These are phyloP conservation scores for Asterochloris sp. DNA, from an alignment of 139 green algal genomes.

Conservation along the genomic window DNA sequence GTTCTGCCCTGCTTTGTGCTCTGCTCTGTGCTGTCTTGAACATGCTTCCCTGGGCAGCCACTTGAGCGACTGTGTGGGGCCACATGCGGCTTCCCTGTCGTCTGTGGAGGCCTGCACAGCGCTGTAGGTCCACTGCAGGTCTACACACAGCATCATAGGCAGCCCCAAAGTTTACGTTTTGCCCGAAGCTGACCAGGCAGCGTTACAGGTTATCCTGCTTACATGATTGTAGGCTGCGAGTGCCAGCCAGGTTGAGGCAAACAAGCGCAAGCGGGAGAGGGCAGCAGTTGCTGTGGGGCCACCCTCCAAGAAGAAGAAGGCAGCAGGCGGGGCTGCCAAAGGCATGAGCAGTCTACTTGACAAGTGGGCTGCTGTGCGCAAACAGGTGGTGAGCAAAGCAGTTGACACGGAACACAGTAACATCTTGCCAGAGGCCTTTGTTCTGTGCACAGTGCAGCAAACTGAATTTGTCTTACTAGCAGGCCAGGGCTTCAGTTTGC, in stretches of 20 bases:
- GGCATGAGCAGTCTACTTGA: constrained; percentile 47
- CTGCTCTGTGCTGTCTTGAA: too few species aligned
- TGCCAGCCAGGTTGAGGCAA: neutral
- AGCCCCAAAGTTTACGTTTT: neutral
- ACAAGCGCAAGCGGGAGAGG: constrained; percentile 11
- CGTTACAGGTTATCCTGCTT: too few species aligned
- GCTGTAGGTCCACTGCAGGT: neutral
- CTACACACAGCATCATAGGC: neutral
- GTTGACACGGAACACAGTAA: neutral
- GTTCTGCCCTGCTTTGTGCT: too few species aligned
- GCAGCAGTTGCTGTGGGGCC: constrained; percentile 3
- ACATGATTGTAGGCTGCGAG: too few species aligned
- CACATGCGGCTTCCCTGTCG: neutral
- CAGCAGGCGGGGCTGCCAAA: constrained; percentile 27
- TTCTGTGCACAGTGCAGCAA: neutral
- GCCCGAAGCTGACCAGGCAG: neutral
- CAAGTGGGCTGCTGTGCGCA: constrained; percentile 56
- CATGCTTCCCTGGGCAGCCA: too few species aligned
- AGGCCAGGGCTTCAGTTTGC: neutral
- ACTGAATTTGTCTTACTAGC: neutral
- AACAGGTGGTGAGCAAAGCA: constrained; percentile 20
- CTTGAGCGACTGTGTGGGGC: too few species aligned
- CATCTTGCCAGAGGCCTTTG: neutral
- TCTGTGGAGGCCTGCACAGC: neutral
- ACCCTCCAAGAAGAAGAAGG: constrained; percentile 22